Percentiles rank a stretch among this genome's conserved stretches.
Conservation (phyloP, 1,139 yeast genomes). For the Zygoascus meyerae region DNA sequence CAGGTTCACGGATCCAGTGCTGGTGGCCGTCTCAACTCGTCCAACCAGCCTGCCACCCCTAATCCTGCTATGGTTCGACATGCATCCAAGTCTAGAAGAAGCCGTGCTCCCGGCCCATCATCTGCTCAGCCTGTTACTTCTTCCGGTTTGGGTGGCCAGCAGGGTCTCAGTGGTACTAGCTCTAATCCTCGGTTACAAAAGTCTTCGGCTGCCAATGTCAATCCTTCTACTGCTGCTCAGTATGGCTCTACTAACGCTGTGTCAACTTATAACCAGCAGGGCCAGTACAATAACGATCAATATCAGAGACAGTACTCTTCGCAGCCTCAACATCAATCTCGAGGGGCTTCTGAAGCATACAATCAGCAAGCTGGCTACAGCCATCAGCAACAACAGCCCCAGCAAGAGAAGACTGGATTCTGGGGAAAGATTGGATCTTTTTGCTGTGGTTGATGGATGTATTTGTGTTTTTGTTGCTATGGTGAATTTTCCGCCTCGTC, state of each 20-base stretch:
- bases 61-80: slow-evolving; percentile 31
- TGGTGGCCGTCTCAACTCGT: slow-evolving; percentile 21
- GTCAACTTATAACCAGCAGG: slow-evolving; percentile 1
- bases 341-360: slow-evolving; percentile 16
- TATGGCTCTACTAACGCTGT: slow-evolving; percentile 9
- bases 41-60: slow-evolving; percentile 26
- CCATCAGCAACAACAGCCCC: slow-evolving; percentile 20
- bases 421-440: slow-evolving; percentile 30
- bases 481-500: not conserved
- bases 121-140: slow-evolving; percentile 6
- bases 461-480: not conserved
- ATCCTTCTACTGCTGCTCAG: slow-evolving; percentile 14
- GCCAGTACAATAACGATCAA: slow-evolving; percentile 20
- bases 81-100: slow-evolving; percentile 30
- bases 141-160: slow-evolving; percentile 1
- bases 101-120: slow-evolving; percentile 14
- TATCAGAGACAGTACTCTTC: slow-evolving; percentile 17
- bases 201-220: slow-evolving; percentile 4
- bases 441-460: slow-evolving; percentile 29
- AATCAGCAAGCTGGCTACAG: slow-evolving; percentile 10
- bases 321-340: slow-evolving; percentile 18
- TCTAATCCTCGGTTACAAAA: slow-evolving; percentile 10
- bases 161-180: slow-evolving; percentile 1
- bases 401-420: slow-evolving; percentile 28
- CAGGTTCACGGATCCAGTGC: slow-evolving; percentile 25